These are phyloP conservation scores for Erigeron philadelphicus DNA, from an alignment of 140 eudicot genomes.

Conservation along the genomic window DNA sequence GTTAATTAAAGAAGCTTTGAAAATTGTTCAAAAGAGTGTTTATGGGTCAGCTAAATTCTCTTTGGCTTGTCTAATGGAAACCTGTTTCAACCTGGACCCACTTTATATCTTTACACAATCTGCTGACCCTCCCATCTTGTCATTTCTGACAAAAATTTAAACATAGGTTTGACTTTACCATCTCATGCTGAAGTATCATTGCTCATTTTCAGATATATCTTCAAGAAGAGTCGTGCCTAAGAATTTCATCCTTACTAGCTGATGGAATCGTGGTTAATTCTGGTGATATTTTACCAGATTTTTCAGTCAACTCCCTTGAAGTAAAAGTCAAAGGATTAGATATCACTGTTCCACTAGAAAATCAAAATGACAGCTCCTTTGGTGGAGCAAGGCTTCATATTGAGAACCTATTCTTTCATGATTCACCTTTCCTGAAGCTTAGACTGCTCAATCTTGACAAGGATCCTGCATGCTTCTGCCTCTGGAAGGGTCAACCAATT, in stretches of 20 bases:
- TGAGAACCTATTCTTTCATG: conserved; percentile 54
- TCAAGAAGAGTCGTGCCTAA: conserved; percentile 94
- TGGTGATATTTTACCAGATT: conserved; percentile 62
- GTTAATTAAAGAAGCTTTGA: not conserved
- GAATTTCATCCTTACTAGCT: conserved; percentile 80
- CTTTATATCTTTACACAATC: not conserved
- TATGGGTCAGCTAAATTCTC: not conserved
- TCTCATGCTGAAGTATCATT: conserved; percentile 22
- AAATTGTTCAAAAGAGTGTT: not conserved
- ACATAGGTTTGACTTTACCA: not conserved
- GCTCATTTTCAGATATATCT: conserved; percentile 66
- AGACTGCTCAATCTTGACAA: conserved; percentile 72
- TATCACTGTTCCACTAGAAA: conserved; percentile 63
- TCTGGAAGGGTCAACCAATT: conserved; percentile 84
- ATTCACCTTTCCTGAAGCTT: conserved; percentile 67
- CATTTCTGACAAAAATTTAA: conserved; percentile 13
- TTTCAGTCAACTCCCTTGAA: conserved; percentile 57
- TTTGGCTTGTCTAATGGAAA: not conserved
- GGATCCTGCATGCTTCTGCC: conserved; percentile 92
- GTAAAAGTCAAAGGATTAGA: conserved; percentile 61
- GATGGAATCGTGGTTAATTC: conserved; percentile 71
- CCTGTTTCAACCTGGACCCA: not conserved
- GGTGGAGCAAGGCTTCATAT: conserved; percentile 80
- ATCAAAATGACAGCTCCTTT: conserved; percentile 44
- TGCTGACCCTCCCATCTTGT: not conserved